Evolutionary conservation across 371 early-diverging fungal species (phyloP), one percentile per base, ranked within the genome.

Genomic region (Rhizopus delemar): DNA sequence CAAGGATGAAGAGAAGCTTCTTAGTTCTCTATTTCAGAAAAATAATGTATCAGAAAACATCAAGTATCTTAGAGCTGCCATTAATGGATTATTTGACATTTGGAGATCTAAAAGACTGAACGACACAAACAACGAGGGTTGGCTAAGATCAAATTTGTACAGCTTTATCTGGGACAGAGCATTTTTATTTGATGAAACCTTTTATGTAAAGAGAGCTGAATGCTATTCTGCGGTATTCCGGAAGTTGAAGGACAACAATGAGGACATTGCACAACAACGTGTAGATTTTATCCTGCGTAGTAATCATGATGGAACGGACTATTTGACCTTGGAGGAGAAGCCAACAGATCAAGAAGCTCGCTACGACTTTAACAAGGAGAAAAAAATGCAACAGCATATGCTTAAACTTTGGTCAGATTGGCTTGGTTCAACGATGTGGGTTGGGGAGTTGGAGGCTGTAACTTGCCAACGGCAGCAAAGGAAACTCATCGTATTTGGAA

Each of bases 331-430:
- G 0, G 53, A 52, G 16, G 53, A 52, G 53, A 52, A 52, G 12
- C 28, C 53, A 34, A 52, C 39, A 13, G 36, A 38, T 4, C 0
- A 52, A 12, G 53, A 15, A 52, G 53, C 39, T 0, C 0, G 2
- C 1, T 38, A 28, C 15, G 53, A 52, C 5, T 7, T 29, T 35
- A 41, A 55, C 31, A 45, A 55, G 8, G 55, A 15, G 9, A 55
- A 55, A 45, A 12, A 32, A n/a, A 45, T 55, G 46, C 53, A 55
- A 1, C 55, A 32, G 2, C 8, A 45, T n/a, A 55, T 55, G 55
- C 45, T 55, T 4, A 55, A 8, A 39, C 32, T 43, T 31, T 55
- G 55, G 53, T 45, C 46, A 32, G 7, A 55, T 8, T 45, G 46
- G 34, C 34, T 55, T 15, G 9, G 29, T 31, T 45, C 55, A 8